Conservation (phyloP, 1,284 basidiomycete species). For the Trichosporon sp. region DNA sequence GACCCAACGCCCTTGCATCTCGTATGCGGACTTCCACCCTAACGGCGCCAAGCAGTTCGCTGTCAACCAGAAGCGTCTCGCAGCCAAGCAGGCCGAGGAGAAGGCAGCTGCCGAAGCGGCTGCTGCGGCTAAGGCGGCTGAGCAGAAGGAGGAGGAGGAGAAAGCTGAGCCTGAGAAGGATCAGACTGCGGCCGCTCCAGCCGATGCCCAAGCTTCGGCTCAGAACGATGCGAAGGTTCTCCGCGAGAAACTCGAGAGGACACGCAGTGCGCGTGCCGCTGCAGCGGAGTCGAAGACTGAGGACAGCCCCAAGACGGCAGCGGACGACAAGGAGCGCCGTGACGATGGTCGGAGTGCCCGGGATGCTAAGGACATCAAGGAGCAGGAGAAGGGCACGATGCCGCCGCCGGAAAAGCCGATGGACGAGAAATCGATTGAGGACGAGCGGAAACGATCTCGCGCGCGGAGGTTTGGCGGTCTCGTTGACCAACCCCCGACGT, state of each 20-base stretch:
- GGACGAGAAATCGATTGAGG: slow-evolving; percentile 39
- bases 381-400: neutral
- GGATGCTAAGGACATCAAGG: slow-evolving; percentile 10
- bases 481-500: slow-evolving; percentile 28
- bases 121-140: slow-evolving; percentile 22
- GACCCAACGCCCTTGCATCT: slow-evolving; percentile 36
- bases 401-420: slow-evolving; percentile 37
- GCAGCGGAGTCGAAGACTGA: slow-evolving; percentile 21
- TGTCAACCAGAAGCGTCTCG: neutral
- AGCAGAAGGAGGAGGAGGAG: slow-evolving; percentile 15
- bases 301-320: neutral
- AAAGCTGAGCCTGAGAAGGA: slow-evolving; percentile 19
- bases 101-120: slow-evolving; percentile 24
- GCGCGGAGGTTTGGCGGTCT: slow-evolving; percentile 45
- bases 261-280: slow-evolving; percentile 25
- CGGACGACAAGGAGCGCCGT: slow-evolving; percentile 6
- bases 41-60: slow-evolving; percentile 23
- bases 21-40: slow-evolving; percentile 36
- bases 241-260: slow-evolving; percentile 41
- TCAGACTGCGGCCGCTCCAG: slow-evolving; percentile 19
- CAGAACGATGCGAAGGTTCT: slow-evolving; percentile 35
- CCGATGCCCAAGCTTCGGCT: slow-evolving; percentile 29
- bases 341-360: neutral
- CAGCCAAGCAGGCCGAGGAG: slow-evolving; percentile 20
- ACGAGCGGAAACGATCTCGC: slow-evolving; percentile 44